Evolutionary conservation across 2,329 filamentous ascomycete species (phyloP).

Genomic region (Neoscytalidium dimidiatum): DNA sequence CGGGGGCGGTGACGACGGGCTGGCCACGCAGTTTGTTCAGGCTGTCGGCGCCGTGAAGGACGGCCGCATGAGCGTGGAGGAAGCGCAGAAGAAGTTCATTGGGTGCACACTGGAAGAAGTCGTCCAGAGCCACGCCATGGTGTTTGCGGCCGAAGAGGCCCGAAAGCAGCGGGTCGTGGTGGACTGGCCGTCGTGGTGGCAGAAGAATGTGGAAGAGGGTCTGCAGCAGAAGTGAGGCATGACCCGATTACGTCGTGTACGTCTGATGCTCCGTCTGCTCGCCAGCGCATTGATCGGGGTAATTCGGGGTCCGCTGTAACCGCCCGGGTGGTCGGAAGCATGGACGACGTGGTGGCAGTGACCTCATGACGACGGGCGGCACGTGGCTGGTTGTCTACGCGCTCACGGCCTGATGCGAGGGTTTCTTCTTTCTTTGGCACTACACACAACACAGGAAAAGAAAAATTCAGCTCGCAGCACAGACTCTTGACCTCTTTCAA

Average conservation of each 20-base stretch:
- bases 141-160: constrained; percentile 92
- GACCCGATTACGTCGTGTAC: not conserved
- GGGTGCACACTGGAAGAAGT: constrained; percentile 85
- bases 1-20: constrained; percentile 77
- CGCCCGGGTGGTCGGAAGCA: not conserved
- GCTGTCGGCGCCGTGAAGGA: constrained; percentile 81
- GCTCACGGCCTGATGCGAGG: not conserved
- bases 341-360: not conserved
- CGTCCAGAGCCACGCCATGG: constrained; percentile 85
- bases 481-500: not conserved
- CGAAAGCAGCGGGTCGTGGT: constrained; percentile 69
- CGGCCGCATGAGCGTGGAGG: constrained; percentile 63
- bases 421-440: not conserved
- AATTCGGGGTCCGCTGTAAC: constrained; percentile 1
- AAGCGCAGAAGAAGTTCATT: constrained; percentile 74
- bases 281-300: constrained; percentile 3
- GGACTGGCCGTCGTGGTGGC: constrained; percentile 78
- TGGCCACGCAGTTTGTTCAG: constrained; percentile 78
- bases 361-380: not conserved
- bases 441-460: too few species aligned
- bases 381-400: not conserved
- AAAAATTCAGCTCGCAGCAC: not conserved
- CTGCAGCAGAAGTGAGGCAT: not conserved
- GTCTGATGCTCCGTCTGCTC: not conserved
- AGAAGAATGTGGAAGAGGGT: constrained; percentile 24